phyloP scores from a whole-genome alignment of 129 eudicot genomes.

The Rutidosis leptorrhynchoides region DNA sequence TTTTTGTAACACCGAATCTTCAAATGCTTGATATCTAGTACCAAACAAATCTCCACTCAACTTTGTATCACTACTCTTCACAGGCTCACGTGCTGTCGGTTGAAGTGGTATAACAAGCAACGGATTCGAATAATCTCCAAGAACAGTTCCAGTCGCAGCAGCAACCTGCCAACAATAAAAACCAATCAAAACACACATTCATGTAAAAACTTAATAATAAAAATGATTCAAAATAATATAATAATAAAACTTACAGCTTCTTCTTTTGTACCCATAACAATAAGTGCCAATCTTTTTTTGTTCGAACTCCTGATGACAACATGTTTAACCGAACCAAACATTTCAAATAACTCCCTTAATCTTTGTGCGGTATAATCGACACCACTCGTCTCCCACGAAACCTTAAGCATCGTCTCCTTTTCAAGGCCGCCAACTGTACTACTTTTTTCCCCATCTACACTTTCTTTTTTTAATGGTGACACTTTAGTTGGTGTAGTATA shows the following conservation, averaged over 20 bases:
- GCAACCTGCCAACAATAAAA: conserved; percentile 44
- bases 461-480: conserved; percentile 26
- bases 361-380: conserved; percentile 54
- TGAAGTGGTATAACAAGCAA: conserved; percentile 61
- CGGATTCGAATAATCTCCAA: conserved; percentile 76
- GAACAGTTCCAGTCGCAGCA: conserved; percentile 52
- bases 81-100: conserved; percentile 41
- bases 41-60: too few species aligned
- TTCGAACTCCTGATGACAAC: conserved; percentile 64
- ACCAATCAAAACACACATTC: neutral
- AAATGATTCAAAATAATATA: neutral
- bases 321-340: conserved; percentile 74
- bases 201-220: neutral
- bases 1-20: too few species aligned
- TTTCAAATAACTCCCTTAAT: conserved; percentile 48
- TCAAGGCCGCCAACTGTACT: conserved; percentile 42
- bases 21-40: too few species aligned
- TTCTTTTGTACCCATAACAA: conserved; percentile 69
- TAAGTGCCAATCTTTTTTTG: conserved; percentile 67
- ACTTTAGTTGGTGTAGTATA: conserved; percentile 3
- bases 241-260: conserved; percentile 48
- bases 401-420: conserved; percentile 62
- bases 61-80: conserved; percentile 37
- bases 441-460: conserved; percentile 18
- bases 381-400: conserved; percentile 72